Percentiles rank a stretch among this genome's conserved stretches.
phyloP scores from a whole-genome alignment of 352 stramenopile species.

The Thraustotheca clavata region DNA sequence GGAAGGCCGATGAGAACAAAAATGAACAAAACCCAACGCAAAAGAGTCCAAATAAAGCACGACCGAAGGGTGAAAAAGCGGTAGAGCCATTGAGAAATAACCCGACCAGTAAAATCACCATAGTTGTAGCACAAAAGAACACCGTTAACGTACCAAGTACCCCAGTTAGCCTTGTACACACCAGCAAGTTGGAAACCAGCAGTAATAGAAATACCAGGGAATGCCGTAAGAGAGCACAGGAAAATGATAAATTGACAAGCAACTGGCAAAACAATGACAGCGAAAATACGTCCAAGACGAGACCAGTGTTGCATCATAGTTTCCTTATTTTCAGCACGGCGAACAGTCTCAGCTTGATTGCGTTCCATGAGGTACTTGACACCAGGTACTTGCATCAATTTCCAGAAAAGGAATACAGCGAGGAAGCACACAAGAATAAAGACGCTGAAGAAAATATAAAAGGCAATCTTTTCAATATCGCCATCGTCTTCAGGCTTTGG shows the following conservation, averaged over 20 bases:
- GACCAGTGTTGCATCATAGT: constrained; percentile 22
- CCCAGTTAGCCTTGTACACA: not conserved
- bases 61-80: constrained; percentile 43
- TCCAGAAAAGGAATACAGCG: constrained; percentile 39
- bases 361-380: constrained; percentile 47
- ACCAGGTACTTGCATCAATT: constrained; percentile 29
- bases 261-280: constrained; percentile 40
- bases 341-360: constrained; percentile 29
- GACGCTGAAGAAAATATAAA: constrained; percentile 61
- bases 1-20: constrained; percentile 47
- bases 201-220: constrained; percentile 42
- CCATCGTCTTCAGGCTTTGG: constrained; percentile 31
- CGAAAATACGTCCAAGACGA: constrained; percentile 40
- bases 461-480: constrained; percentile 22
- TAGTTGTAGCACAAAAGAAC: constrained; percentile 56
- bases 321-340: constrained; percentile 27
- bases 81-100: constrained; percentile 48
- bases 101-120: constrained; percentile 45
- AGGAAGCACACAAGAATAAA: constrained; percentile 41
- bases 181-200: constrained; percentile 23
- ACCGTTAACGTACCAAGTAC: constrained; percentile 42
- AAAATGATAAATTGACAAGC: constrained; percentile 49
- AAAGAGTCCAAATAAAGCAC: constrained; percentile 33
- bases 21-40: constrained; percentile 41
- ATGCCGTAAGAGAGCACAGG: constrained; percentile 46